These are phyloP conservation scores for Brassica balearica DNA, from an alignment of 441 rosid genomes.

Conservation along the genomic window DNA sequence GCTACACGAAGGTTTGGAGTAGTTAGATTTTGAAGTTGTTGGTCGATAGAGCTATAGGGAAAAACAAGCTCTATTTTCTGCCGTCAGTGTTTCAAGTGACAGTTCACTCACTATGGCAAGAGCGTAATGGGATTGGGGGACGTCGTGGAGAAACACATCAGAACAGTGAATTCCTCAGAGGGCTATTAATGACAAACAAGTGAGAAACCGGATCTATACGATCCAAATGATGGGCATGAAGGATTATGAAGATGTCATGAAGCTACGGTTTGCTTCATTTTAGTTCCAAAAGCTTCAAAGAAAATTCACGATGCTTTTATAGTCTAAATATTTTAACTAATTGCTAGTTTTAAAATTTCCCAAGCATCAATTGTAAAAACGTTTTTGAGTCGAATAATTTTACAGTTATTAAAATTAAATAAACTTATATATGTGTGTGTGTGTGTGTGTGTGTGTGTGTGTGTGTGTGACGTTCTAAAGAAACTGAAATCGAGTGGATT, in stretches of 20 bases:
- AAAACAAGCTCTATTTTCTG: neutral
- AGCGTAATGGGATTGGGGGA: neutral
- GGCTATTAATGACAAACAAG: neutral
- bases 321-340: neutral
- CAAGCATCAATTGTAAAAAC: neutral
- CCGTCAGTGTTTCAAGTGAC: neutral
- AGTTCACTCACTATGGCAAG: neutral
- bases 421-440: neutral
- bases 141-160: neutral
- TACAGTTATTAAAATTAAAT: neutral
- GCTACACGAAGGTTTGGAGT: neutral
- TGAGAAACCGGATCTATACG: neutral
- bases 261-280: neutral
- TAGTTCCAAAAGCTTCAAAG: neutral
- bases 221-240: neutral
- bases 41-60: neutral
- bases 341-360: neutral
- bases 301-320: neutral
- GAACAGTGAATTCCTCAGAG: neutral
- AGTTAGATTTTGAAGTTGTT: neutral
- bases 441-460: too few relatives aligned
- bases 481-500: constrained; percentile 19
- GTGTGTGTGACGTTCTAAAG: neutral
- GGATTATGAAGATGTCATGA: neutral
- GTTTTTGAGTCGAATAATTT: neutral